Base-by-base conservation (phyloP, 306 rosid genomes). In the Spatholobus suberectus region DNA sequence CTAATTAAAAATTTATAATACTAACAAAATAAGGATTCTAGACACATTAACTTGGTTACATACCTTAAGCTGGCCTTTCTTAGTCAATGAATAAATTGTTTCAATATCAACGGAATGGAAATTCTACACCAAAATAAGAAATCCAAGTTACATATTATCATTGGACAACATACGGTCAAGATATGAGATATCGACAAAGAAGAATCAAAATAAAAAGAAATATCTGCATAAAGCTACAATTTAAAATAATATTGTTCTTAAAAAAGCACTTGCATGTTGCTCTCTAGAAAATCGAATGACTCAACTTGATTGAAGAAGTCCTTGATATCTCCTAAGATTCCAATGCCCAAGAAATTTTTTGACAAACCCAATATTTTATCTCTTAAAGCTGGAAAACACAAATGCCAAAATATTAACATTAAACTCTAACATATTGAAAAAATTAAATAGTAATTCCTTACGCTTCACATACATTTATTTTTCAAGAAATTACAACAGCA, bases 231-330 rank as follows among this genome's bases (percentile, higher is more conserved):
- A 70, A 43, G 47, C 3, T 69, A 23, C 38, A 66, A 85, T 57
- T 58, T 58, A 69, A 37, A 55, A 37, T 29, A 18, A 58, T 26
- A 20, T 41, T 49, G 71, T 44, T 43, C 29, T 57, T 65, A 11
- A 61, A 76, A 74, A 77, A 78, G 54, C 58, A 85, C 90, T 89
- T 85, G 70, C 98, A 90, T 90, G 81, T 90, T 95, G 84, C 69
- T 90, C 83, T 95, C 97, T 81, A 95, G 84, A 84, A 83, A 73
- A 80, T 97, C 89, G 78, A 95, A 87, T 26, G 97, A 88, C 74
- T 95, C 97, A 73, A 95, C 73, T 86, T 95, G 98, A 85, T 93
- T 66, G 86, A 91, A 95, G 57, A 95, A 91, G 84, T 93, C 98
- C 68, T 88, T 91, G 43, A 93, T 75, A 88, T 93, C 91, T 68